Base-by-base conservation (phyloP, 495 filamentous ascomycete species). In the Penicillium flavigenum region DNA sequence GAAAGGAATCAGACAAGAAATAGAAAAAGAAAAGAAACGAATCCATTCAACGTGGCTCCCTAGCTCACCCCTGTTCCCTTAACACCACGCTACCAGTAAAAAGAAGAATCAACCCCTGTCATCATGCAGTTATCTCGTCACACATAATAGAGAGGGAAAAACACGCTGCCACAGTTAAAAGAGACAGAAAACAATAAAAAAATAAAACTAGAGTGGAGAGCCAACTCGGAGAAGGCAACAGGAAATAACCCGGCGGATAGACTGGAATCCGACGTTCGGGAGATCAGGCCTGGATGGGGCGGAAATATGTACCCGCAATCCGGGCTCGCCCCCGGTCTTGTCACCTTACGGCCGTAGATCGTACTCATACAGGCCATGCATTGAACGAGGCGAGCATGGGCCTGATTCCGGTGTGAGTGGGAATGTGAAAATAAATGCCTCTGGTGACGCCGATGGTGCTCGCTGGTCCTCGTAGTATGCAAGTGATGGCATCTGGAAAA, bases 391-490 rank as follows among this genome's bases (percentile, higher is more conserved):
- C 5, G 74, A 74, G 51, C 67, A 72, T 10, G 62, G 66, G 10
- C 54, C 68, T 3, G 72, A 74, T 52, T 78, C 66, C 16, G 74
- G 75, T 0, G 75, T 78, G 20, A 74, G 49, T 45, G 75, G 75
- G 51, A 69, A 72, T n/a, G 68, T 62, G 57, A 76, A 65, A 45
- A 65, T 66, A 20, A 68, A 66, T 6, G 67, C 64, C 47, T 73
- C 72, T 31, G 72, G 67, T 12, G 75, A 72, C 0, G 72, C 72
- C 11, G 73, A 75, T 32, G 68, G 67, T 26, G 69, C 68, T 38
- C 90, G 92, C 64, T 86, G 85, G 60, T 92, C 89, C 72, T 88
- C 90, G 60, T 91, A 88, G 63, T 92, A 88, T 64, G 88, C 89
- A 65, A 95, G 83, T 65, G 91, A 84, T 75, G 91, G 91, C 75